Evolutionary conservation across 495 filamentous ascomycete species (phyloP).

Genomic region (Penicillium crystallinum): DNA sequence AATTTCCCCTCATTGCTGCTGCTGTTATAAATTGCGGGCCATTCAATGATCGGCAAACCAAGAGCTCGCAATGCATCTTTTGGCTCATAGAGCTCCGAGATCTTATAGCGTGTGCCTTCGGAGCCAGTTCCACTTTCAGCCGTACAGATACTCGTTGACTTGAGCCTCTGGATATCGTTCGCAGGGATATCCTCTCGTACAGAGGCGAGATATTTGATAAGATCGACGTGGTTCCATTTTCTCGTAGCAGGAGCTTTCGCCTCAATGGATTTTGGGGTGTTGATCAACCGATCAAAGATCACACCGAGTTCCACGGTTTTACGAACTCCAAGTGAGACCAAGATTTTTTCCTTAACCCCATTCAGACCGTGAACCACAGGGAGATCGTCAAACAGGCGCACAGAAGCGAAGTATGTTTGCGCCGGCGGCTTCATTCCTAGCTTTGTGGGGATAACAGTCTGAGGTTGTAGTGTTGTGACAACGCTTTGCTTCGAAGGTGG

Average conservation of each 20-base stretch:
- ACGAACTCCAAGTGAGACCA: conserved; percentile 69
- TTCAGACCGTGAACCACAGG: conserved; percentile 70
- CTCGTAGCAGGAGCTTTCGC: conserved; percentile 27
- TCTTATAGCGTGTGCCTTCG: conserved; percentile 57
- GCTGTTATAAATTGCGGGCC: conserved; percentile 64
- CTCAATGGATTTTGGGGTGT: conserved; percentile 39
- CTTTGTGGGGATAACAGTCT: conserved; percentile 84
- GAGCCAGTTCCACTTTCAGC: conserved; percentile 52
- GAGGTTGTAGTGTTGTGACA: conserved; percentile 52
- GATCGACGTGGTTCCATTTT: conserved; percentile 88
- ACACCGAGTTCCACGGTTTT: conserved; percentile 89
- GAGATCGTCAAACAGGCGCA: conserved; percentile 90
- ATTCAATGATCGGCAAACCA: conserved; percentile 73
- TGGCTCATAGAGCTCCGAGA: conserved; percentile 83
- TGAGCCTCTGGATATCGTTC: conserved; percentile 76
- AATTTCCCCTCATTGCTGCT: conserved; percentile 68
- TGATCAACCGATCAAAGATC: conserved; percentile 82
- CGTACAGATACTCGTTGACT: conserved; percentile 70
- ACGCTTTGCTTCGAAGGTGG: conserved; percentile 60
- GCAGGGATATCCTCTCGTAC: conserved; percentile 84
- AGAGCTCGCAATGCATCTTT: conserved; percentile 63
- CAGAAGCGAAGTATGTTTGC: conserved; percentile 88
- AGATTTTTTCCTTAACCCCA: conserved; percentile 82
- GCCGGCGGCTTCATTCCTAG: conserved; percentile 80
- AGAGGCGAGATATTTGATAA: conserved; percentile 88